A percentile compares a stretch with the other conserved stretches of the same genome.
Conservation (phyloP, 192 early-diverging fungal species). For the Linnemannia hyalina region DNA sequence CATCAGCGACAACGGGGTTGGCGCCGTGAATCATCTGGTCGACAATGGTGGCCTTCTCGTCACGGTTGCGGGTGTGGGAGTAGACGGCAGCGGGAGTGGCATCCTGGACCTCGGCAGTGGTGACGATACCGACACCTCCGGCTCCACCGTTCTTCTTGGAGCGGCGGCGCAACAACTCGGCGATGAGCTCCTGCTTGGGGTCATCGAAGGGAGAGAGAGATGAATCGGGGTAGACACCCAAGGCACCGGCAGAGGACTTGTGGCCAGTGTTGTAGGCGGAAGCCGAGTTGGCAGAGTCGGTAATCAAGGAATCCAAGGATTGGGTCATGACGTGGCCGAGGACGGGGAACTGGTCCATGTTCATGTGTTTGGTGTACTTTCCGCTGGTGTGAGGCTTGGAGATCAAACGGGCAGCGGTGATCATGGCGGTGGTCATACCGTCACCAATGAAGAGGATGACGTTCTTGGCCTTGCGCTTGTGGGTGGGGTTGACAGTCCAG, state of each 20-base stretch:
- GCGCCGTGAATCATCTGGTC: conserved; percentile 70
- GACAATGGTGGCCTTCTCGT: conserved; percentile 65
- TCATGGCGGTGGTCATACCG: conserved; percentile 72
- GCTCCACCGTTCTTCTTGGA: conserved; percentile 61
- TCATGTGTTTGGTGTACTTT: conserved; percentile 62
- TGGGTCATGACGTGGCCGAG: conserved; percentile 71
- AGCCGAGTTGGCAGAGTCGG: conserved; percentile 81
- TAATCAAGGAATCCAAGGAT: conserved; percentile 72
- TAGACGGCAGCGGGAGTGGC: conserved; percentile 76
- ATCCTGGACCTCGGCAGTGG: conserved; percentile 72
- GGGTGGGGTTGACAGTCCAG: conserved; percentile 61
- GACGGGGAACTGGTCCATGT: conserved; percentile 64
- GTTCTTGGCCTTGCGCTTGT: conserved; percentile 72
- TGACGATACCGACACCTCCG: conserved; percentile 75
- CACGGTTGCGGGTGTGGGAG: conserved; percentile 69
- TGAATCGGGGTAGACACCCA: conserved; percentile 75
- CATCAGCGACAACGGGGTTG: conserved; percentile 69
- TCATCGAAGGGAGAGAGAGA: conserved; percentile 69
- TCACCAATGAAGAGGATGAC: conserved; percentile 75
- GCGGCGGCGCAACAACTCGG: conserved; percentile 71
- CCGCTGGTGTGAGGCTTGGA: conserved; percentile 68
- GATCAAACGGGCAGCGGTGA: conserved; percentile 72
- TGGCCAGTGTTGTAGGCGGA: conserved; percentile 73
- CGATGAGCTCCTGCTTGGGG: conserved; percentile 71
- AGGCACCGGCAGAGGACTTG: conserved; percentile 67